Conservation (phyloP, 2,329 filamentous ascomycete species). For the Cadophora luteo-olivacea region DNA sequence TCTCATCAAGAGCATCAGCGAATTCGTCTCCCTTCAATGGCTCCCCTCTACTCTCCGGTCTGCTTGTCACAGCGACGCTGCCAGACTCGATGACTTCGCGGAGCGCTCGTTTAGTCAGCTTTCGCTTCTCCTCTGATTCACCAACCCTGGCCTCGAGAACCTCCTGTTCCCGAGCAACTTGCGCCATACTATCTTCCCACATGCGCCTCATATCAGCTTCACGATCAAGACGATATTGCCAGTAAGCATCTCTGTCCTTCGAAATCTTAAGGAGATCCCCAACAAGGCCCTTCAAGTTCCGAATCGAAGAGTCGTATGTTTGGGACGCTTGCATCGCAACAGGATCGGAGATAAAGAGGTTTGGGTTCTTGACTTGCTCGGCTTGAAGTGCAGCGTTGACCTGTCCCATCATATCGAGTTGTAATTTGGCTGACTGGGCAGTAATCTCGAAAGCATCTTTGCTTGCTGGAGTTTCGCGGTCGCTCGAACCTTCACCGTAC, state of each 20-base stretch:
- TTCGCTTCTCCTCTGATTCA: constrained; percentile 88
- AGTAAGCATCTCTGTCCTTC: constrained; percentile 91
- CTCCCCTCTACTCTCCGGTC: constrained; percentile 39
- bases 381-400: constrained; percentile 82
- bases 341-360: constrained; percentile 76
- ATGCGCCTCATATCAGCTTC: constrained; percentile 91
- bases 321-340: constrained; percentile 77
- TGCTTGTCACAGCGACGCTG: constrained; percentile 57
- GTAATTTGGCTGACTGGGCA: constrained; percentile 90
- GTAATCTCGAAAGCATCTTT: constrained; percentile 98
- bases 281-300: constrained; percentile 83
- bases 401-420: constrained; percentile 87
- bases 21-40: constrained; percentile 38
- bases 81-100: constrained; percentile 77
- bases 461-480: constrained; percentile 75
- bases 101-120: constrained; percentile 86
- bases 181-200: constrained; percentile 99
- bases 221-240: constrained; percentile 92
- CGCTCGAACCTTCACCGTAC: constrained; percentile 80
- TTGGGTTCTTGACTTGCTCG: constrained; percentile 74
- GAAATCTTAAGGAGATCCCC: constrained; percentile 91
- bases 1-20: constrained; percentile 45
- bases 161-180: constrained; percentile 94
- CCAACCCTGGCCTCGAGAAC: constrained; percentile 85
- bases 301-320: constrained; percentile 89